These are phyloP conservation scores for Cadophora sp. DNA, from an alignment of 2,329 filamentous ascomycete species.

Conservation along the genomic window DNA sequence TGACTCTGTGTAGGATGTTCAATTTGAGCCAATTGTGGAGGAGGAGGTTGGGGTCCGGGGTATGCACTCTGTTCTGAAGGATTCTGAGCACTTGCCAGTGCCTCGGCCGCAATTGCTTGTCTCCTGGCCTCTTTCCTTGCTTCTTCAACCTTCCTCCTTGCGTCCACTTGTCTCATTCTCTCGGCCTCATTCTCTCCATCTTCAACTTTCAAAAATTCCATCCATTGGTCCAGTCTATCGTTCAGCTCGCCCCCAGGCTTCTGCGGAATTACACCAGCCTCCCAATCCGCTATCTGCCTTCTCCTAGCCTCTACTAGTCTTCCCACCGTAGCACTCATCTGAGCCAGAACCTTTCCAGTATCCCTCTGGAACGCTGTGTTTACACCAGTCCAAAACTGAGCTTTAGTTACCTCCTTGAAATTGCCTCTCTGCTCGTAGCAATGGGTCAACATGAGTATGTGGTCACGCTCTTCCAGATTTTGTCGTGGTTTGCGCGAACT, in stretches of 20 bases:
- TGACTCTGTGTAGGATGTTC: constrained; percentile 26
- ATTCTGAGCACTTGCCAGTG: constrained; percentile 30
- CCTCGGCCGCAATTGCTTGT: constrained; percentile 42
- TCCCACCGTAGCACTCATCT: constrained; percentile 45
- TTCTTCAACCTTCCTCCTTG: constrained; percentile 42
- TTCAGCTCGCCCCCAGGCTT: constrained; percentile 44
- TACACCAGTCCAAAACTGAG: constrained; percentile 44
- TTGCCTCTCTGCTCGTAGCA: constrained; percentile 41
- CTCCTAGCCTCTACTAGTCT: constrained; percentile 42
- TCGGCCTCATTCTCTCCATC: constrained; percentile 44
- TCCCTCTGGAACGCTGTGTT: constrained; percentile 41
- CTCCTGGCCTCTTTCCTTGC: constrained; percentile 42
- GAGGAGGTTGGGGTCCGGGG: constrained; percentile 23
- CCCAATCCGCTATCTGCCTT: constrained; percentile 44
- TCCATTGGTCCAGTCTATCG: constrained; percentile 43
- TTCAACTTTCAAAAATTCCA: constrained; percentile 44
- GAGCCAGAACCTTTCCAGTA: constrained; percentile 43
- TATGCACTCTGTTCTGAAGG: constrained; percentile 29
- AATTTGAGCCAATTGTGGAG: constrained; percentile 21
- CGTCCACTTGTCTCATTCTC: constrained; percentile 44
- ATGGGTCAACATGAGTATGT: constrained; percentile 43
- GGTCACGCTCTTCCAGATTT: constrained; percentile 44
- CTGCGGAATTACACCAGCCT: constrained; percentile 41
- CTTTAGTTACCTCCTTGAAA: constrained; percentile 44
- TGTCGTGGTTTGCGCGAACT: constrained; percentile 44